Base-by-base conservation (phyloP, 148 eudicot species). In the Tetragonia tetragonoides region DNA sequence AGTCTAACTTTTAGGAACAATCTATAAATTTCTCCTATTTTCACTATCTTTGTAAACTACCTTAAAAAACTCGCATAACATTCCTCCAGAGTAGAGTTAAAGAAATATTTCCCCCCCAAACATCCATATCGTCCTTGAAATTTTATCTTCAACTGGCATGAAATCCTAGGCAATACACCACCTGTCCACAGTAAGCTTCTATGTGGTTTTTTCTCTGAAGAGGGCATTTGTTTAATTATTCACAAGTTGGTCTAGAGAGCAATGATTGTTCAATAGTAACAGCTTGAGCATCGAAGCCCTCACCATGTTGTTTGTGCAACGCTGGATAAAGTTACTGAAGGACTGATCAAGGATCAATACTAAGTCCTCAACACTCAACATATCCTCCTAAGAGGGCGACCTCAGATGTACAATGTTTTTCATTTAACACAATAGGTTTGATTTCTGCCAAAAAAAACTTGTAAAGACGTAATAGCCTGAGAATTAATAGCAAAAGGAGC, bases 401-500 rank as follows among this genome's bases (percentile, higher is more conserved):
- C 66, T 95, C 99, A 79, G 85, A 86, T 18, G 94, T 82, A 87
- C 97, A 91, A 62, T 79, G 88, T 72, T 77, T 86, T 68, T 91
- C 99, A 79, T 91, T 88, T 16, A 95, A 89, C 57, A 70, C 67
- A 14, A 89, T 84, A 40, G 97, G 93, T 91, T 93, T 60, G 93
- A 91, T 79, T 97, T 93, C 84, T 93, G 97, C 99, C 99, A 95
- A 88, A 90, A 87, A 75, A 95, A 90, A 79, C 90, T 88, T 67
- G n/a, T n/a, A n/a, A n/a, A n/a, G n/a, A n/a, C n/a, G 97, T 91
- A 69, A 95, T 94, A 75, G 99, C 97, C 99, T 95, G 87, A 81
- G 15, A 69, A 75, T 70, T 74, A 56, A 69, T 68, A 46, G n/a
- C 39, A 39, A 78, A 7, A 63, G 24, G 17, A 7, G 34, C 59